Conservation (phyloP, 2,329 filamentous ascomycete genomes). For the Penicillium sp. region DNA sequence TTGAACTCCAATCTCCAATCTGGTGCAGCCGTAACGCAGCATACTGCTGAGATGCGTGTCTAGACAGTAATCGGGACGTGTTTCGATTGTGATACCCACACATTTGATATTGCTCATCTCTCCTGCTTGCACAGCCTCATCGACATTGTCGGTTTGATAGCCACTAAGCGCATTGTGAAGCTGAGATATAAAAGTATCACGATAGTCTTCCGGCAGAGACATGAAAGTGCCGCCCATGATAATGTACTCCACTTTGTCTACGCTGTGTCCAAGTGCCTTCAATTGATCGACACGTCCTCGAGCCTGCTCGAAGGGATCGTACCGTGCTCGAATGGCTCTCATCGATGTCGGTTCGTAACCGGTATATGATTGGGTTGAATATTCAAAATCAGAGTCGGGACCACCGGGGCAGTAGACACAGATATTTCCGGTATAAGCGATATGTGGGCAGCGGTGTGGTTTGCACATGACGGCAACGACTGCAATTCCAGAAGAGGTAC, state of each 20-base stretch:
- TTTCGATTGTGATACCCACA: constrained; percentile 98
- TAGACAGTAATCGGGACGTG: constrained; percentile 90
- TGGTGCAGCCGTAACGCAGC: constrained; percentile 95
- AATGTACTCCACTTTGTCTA: constrained; percentile 99
- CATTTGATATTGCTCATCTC: constrained; percentile 98
- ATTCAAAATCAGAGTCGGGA: constrained; percentile 97
- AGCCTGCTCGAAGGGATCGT: constrained; percentile 97
- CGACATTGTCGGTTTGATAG: constrained; percentile 89
- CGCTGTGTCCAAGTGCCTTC: constrained; percentile 89
- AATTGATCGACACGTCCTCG: constrained; percentile 94
- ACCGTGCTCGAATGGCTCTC: constrained; percentile 93
- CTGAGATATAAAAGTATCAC: constrained; percentile 90
- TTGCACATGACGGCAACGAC: constrained; percentile 99
- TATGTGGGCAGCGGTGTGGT: constrained; percentile 94
- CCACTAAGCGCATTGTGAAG: constrained; percentile 95
- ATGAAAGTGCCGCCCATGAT: constrained; percentile 99
- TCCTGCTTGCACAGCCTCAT: constrained; percentile 89
- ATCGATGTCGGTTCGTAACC: constrained; percentile 98
- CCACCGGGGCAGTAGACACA: constrained; percentile 98
- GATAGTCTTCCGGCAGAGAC: constrained; percentile 84
- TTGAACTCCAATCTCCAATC: constrained; percentile 91
- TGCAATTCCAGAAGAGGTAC: constrained; percentile 92
- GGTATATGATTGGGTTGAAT: constrained; percentile 97
- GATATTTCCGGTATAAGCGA: constrained; percentile 97
- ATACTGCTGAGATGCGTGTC: constrained; percentile 94